Conservation (phyloP, 2,329 filamentous ascomycete genomes). For the Nigrospora oryzae region DNA sequence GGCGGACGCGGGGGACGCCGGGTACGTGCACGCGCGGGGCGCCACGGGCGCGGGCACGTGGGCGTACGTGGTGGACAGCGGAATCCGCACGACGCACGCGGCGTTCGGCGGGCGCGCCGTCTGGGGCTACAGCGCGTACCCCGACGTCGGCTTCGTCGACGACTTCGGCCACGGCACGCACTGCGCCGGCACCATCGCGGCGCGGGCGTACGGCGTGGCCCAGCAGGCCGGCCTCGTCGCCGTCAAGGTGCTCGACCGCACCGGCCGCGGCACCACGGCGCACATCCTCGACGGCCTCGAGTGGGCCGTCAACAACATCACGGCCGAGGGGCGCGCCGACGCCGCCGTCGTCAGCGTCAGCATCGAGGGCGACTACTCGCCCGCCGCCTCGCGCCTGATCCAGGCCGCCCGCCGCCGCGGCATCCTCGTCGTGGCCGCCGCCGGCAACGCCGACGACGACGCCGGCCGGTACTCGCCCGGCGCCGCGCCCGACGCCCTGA, state of each 20-base stretch:
- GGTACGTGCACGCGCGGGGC: constrained; percentile 31
- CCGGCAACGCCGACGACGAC: constrained; percentile 40
- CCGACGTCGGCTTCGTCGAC: constrained; percentile 22
- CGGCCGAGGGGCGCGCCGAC: constrained; percentile 25
- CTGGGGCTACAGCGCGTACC: constrained; percentile 19
- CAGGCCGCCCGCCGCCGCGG: constrained; percentile 38
- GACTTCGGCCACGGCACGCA: constrained; percentile 38
- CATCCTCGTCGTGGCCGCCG: constrained; percentile 46
- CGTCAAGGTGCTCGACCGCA: constrained; percentile 35
- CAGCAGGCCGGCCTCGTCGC: constrained; percentile 31
- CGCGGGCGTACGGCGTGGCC: constrained; percentile 34
- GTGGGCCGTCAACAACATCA: constrained; percentile 26
- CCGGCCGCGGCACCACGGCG: constrained; percentile 28
- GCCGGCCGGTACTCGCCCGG: constrained; percentile 38
- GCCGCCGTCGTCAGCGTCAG: constrained; percentile 48
- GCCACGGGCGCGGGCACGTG: constrained; percentile 33
- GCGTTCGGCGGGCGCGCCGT: constrained; percentile 34
- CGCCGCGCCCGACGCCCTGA: constrained; percentile 38
- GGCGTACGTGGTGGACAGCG: constrained; percentile 47
- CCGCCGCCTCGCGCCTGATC: constrained; percentile 44
- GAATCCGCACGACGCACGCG: constrained; percentile 35
- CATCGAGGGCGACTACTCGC: constrained; percentile 38
- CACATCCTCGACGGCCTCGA: constrained; percentile 36
- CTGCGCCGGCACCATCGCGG: constrained; percentile 33
- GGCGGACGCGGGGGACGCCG: constrained; percentile 17